Conservation (phyloP, 192 early-diverging fungal species). For the Obelidium mucronatum region DNA sequence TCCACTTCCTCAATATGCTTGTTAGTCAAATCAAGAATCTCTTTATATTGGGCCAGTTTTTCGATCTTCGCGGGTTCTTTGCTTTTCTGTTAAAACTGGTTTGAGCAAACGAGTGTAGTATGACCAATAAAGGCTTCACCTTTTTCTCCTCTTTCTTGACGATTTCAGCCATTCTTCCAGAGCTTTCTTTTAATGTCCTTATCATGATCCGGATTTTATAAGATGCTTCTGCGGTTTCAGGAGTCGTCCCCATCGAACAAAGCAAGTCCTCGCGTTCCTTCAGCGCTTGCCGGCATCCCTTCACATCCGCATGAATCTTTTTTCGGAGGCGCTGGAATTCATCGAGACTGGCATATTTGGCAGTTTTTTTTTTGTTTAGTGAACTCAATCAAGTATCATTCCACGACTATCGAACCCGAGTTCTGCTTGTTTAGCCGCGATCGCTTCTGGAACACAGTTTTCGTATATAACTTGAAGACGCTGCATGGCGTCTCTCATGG, state of each 20-base stretch:
- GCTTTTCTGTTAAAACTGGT: constrained; percentile 40
- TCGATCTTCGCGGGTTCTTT: constrained; percentile 51
- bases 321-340: constrained; percentile 63
- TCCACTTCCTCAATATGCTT: constrained; percentile 68
- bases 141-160: constrained; percentile 63
- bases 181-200: constrained; percentile 53
- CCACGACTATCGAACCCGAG: constrained; percentile 11
- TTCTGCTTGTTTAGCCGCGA: constrained; percentile 45
- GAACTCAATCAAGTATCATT: not conserved
- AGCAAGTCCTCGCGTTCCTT: constrained; percentile 61
- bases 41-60: constrained; percentile 53
- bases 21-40: constrained; percentile 58
- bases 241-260: constrained; percentile 53
- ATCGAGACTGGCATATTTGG: constrained; percentile 41
- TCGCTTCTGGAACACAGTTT: constrained; percentile 61
- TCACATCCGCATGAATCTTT: constrained; percentile 61
- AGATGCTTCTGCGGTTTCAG: constrained; percentile 65
- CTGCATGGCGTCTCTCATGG: constrained; percentile 65
- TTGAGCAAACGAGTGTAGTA: constrained; percentile 20
- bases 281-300: constrained; percentile 53
- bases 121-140: no score
- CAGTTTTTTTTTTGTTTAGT: no score
- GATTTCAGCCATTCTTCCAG: constrained; percentile 50
- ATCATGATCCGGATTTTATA: constrained; percentile 65
- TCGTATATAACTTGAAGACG: constrained; percentile 66